Base-by-base conservation (phyloP, 495 filamentous ascomycete species). In the Opeltia flavorubescens region DNA sequence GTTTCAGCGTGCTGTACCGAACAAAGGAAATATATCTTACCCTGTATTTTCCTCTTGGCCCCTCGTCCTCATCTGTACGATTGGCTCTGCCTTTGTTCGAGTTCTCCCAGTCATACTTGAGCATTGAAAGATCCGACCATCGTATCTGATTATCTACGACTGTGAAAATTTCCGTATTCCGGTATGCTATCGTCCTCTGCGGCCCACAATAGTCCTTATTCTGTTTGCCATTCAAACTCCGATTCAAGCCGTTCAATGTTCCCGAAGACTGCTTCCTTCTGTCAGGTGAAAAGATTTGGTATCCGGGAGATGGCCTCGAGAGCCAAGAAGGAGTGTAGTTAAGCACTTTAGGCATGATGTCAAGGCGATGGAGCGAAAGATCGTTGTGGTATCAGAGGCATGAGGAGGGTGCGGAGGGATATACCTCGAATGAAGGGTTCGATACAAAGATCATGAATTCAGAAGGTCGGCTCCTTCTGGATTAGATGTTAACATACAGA, bases 291-390 rank as follows among this genome's bases (percentile, higher is more conserved):
- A 94, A 91, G 44, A 94, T 67, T 36, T 77, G 70, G 59, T 80
- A 79, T 46, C 82, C 87, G 21, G 81, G 77, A 17, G 79, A 75
- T 20, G 83, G 81, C 55, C 80, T 70, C 50, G 77, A 77, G 20
- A 95, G 76, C 86, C 86, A 95, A 47, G 74, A 66, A 23, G 87
- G 86, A 56, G 84, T 86, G 61, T 84, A 88, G 59, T 75, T 78
- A 55, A 83, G 74, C 53, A 89, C 77, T 59, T 76, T 83, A 11
- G 84, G 83, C 87, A 95, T 94, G 20, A 21, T 41, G 4, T 12
- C 21, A 21, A 23, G 17, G 11, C 13, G 25, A 20, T 41, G 38
- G 29, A 6, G 29, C 29, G 13, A 23, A 30, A 27, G 20, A 9
- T 28, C 23, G 12, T 23, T 26, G 28, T 11, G 30, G 30, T 2